These are phyloP conservation scores for Coprinopsis cinerea DNA, from an alignment of 768 basidiomycete genomes.

Conservation along the genomic window DNA sequence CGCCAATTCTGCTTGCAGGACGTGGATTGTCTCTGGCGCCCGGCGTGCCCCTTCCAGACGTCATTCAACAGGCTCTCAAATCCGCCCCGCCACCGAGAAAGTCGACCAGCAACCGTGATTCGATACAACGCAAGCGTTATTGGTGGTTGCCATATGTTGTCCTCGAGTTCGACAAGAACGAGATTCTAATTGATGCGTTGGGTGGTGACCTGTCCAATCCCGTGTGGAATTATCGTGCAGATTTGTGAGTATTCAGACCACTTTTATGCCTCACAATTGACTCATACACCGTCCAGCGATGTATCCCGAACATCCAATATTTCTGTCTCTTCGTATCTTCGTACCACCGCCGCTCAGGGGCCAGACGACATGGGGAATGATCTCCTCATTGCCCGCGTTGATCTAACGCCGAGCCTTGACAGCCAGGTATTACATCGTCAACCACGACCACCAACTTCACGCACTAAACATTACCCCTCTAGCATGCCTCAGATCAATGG, in stretches of 20 bases:
- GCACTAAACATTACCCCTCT: conserved; percentile 2
- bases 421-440: conserved; percentile 55
- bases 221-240: conserved; percentile 92
- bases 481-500: conserved; percentile 91
- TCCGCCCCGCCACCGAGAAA: conserved; percentile 47
- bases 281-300: conserved; percentile 49
- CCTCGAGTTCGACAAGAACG: conserved; percentile 97
- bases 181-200: conserved; percentile 92
- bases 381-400: conserved; percentile 86
- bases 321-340: conserved; percentile 85
- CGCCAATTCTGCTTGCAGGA: conserved; percentile 34
- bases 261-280: conserved; percentile 1
- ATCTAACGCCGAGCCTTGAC: conserved; percentile 80
- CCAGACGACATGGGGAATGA: conserved; percentile 98
- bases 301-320: conserved; percentile 93
- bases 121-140: conserved; percentile 85
- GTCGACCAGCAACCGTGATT: conserved; percentile 77
- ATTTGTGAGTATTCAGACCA: conserved; percentile 65
- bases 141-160: conserved; percentile 98
- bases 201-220: conserved; percentile 89
- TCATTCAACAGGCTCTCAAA: conserved; percentile 78
- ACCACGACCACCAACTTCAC: conserved; percentile 2
- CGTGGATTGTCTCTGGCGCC: conserved; percentile 78
- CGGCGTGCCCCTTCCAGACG: conserved; percentile 73
- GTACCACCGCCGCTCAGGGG: conserved; percentile 70